Conservation (phyloP, 257 asterid species). For the Ilex aquifolium region DNA sequence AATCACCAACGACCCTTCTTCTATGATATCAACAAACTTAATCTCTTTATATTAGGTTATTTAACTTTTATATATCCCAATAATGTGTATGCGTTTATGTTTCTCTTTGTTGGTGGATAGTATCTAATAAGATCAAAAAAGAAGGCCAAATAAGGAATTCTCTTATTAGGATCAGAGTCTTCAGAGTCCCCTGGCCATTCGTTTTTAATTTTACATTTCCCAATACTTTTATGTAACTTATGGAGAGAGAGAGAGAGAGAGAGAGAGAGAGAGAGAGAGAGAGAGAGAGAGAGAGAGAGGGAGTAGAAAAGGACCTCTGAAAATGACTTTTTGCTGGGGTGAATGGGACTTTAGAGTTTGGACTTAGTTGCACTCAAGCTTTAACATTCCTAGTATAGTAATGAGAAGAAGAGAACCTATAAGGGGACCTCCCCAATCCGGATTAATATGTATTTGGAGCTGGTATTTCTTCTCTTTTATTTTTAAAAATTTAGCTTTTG, state of each 20-base stretch:
- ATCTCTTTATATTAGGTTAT: conserved; percentile 8
- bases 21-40: conserved; percentile 13
- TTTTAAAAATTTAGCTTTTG: too few species aligned
- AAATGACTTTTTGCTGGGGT: conserved; percentile 35
- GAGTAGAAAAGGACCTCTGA: conserved; percentile 19
- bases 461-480: conserved; percentile 1
- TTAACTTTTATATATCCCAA: conserved; percentile 10
- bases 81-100: conserved; percentile 1
- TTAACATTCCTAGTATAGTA: conserved; percentile 16
- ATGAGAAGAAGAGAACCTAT: conserved; percentile 23
- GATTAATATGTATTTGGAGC: conserved; percentile 1
- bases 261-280: conserved; percentile 1
- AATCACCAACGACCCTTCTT: conserved; percentile 18
- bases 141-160: conserved; percentile 15
- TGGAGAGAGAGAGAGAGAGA: conserved; percentile 5
- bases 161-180: conserved; percentile 7
- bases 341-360: conserved; percentile 24
- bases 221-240: neutral
- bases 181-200: conserved; percentile 10
- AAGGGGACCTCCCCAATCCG: conserved; percentile 1
- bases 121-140: conserved; percentile 11
- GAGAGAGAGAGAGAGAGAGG: conserved; percentile 1
- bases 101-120: conserved; percentile 18
- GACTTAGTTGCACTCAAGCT: conserved; percentile 41
- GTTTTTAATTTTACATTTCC: neutral